Evolutionary conservation across 2,329 filamentous ascomycete genomes (phyloP).

Genomic region (Aphanocladium album): DNA sequence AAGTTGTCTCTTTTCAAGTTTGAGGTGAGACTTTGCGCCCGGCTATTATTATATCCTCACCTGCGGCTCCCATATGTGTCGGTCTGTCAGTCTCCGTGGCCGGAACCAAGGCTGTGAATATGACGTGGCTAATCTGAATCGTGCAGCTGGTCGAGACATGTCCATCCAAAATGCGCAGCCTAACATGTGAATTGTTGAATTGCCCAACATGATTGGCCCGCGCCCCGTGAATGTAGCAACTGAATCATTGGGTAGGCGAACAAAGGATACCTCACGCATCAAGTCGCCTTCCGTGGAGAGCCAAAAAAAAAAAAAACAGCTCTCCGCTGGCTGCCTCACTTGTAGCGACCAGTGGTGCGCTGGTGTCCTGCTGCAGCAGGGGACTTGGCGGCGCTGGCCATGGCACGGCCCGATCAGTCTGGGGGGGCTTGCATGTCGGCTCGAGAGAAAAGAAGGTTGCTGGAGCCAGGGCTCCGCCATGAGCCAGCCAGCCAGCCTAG

Average conservation of each 20-base stretch:
- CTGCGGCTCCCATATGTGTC: background rate
- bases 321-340: background rate
- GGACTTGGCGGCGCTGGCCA: constrained; percentile 6
- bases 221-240: background rate
- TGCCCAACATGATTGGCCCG: background rate
- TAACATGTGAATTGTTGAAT: background rate
- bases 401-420: constrained; percentile 11
- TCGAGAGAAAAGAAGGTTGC: background rate
- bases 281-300: background rate
- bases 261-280: background rate
- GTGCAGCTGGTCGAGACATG: background rate
- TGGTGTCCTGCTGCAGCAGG: background rate
- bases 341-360: background rate
- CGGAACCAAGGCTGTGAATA: background rate
- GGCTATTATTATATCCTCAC: background rate
- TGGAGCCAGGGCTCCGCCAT: background rate
- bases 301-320: too few species aligned
- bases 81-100: too few species aligned
- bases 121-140: background rate
- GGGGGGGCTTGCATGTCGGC: background rate
- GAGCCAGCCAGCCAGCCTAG: background rate
- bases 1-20: background rate
- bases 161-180: background rate
- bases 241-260: background rate
- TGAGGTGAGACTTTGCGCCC: background rate